Percentiles rank a stretch among this genome's conserved stretches.
These are phyloP conservation scores for Sclerospora graminicola DNA, from an alignment of 352 stramenopile genomes.

Conservation along the genomic window DNA sequence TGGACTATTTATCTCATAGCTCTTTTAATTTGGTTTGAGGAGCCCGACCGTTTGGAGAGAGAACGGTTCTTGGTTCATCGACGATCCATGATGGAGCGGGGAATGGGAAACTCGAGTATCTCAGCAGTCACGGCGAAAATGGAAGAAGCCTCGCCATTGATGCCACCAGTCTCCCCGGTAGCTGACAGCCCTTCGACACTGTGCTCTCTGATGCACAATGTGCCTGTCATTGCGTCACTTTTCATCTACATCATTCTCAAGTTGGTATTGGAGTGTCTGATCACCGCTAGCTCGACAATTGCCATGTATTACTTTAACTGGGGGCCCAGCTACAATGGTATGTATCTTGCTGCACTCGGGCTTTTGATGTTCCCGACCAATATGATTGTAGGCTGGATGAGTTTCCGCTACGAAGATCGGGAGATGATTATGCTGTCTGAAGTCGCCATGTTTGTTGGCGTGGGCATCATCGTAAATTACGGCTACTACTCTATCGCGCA, in stretches of 20 bases:
- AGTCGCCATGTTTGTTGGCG: constrained; percentile 80
- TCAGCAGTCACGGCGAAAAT: constrained; percentile 6
- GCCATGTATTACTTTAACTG: constrained; percentile 88
- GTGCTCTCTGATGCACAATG: constrained; percentile 60
- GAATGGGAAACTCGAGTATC: constrained; percentile 20
- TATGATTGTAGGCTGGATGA: constrained; percentile 82
- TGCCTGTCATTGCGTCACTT: constrained; percentile 65
- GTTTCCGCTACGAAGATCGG: constrained; percentile 85
- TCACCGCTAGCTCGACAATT: constrained; percentile 76
- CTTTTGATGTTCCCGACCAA: constrained; percentile 91
- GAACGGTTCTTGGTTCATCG: constrained; percentile 37
- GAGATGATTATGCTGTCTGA: constrained; percentile 86
- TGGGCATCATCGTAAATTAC: constrained; percentile 85
- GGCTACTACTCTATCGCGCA: constrained; percentile 72
- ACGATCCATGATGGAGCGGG: constrained; percentile 35
- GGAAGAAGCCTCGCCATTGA: constrained; percentile 32
- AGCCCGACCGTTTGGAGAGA: constrained; percentile 45
- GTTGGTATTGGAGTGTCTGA: constrained; percentile 83
- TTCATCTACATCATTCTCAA: constrained; percentile 90
- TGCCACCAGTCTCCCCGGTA: constrained; percentile 15
- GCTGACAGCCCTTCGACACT: constrained; percentile 18
- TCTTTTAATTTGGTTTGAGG: constrained; percentile 49
- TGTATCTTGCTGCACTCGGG: constrained; percentile 83
- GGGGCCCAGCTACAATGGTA: constrained; percentile 69
- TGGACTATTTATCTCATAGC: constrained; percentile 55